Evolutionary conservation across 352 stramenopile species (phyloP), one percentile per base, ranked within the genome.

Genomic region (Blastocystis sp.): DNA sequence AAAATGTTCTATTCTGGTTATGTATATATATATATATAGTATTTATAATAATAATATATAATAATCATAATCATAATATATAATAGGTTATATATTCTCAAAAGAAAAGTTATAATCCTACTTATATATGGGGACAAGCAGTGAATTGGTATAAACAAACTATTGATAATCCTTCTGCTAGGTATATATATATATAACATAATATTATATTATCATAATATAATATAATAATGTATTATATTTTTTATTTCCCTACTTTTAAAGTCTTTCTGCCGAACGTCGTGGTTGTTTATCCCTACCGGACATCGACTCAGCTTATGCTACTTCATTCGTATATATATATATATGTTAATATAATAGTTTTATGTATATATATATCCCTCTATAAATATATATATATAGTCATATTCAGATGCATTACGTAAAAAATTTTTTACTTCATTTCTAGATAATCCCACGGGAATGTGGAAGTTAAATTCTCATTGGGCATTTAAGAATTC

Each of bases 121-220:
- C 19, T 2, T 72, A 66, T 30, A 25, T 72, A 31, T 73, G 67
- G 67, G 66, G 55, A 6, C 68, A 72, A 47, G 24, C 71, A 28
- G 28, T 35, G 10, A 41, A 39, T 13, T 72, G 68, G 68, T 71
- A 57, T 30, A 68, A 72, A 25, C 68, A 72, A 40, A 70, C 66
- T 10, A 42, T 67, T 10, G 48, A 44, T 23, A 41, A 68, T 30
- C 67, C 68, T 0, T 32, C 46, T 31, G 39, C 65, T 5, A 59
- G 21, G 49, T 56, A 13, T 47, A 16, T 6, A 7, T 4, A n/a
- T 39, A 33, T 16, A 41, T 1, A 2, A 11, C 2, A 0, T 19
- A 1, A 11, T 55, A 2, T 43, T 0, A n/a, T n/a, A n/a, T 56
- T n/a, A n/a, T n/a, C n/a, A n/a, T n/a, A n/a, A n/a, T n/a, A n/a